Base-by-base conservation (phyloP, 2,329 filamentous ascomycete species). In the Aureobasidium subglaciale region DNA sequence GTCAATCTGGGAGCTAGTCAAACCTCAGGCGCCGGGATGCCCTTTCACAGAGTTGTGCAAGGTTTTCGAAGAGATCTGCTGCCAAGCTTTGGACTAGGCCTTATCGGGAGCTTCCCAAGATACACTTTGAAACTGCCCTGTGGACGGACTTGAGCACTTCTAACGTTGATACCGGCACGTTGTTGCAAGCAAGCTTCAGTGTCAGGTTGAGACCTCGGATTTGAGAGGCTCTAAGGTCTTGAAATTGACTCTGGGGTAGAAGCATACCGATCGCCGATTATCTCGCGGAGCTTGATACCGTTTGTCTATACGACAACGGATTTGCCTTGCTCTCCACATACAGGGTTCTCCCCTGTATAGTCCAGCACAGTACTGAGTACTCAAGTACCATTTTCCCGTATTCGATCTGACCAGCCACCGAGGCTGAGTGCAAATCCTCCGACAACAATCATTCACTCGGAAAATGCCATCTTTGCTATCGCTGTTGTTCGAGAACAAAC, bases 51-150 rank as follows among this genome's bases (percentile, higher is more conserved):
- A 25, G 29, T 25, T n/a, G 38, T 43, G 50, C 50, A 54, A 54
- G 50, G 50, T 16, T 43, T 35, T 54, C 48, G 18, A 43, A 38
- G 49, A 30, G 50, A 54, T 54, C 50, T 54, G 37, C 38, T 18
- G 38, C 50, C 50, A 54, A 54, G 50, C 50, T 54, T 54, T 43
- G 2, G 15, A 22, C 32, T 41, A 40, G 30, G 22, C 48, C 25
- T 25, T 37, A 50, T 38, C 46, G 32, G 34, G 32, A 1, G 10
- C 1, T 29, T 25, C 15, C 43, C 34, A 18, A 48, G 43, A 48
- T 48, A 35, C 20, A 35, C 18, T 48, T 48, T 48, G 18, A 16
- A 24, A 22, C 43, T 20, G 29, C 43, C 34, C 43, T 35, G 43
- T 35, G 34, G 24, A 38, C 38, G 22, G 24, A 37, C 32, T 24